phyloP scores from a whole-genome alignment of 139 green algal species.

The Trebouxia sp. region DNA sequence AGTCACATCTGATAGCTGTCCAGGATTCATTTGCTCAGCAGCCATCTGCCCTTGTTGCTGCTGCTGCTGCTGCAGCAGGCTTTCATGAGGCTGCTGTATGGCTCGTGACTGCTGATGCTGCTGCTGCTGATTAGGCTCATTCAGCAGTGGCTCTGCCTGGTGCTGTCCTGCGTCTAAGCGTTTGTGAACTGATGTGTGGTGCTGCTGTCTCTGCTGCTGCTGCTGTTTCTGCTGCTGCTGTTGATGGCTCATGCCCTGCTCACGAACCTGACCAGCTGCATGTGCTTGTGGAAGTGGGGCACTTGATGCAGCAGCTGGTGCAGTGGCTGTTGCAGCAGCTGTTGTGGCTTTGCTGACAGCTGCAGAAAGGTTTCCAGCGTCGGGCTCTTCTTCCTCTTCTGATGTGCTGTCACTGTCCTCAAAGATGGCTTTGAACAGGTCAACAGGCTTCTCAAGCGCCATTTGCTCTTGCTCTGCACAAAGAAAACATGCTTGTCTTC shows the following conservation, averaged over 20 bases:
- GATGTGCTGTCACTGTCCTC: conserved; percentile 60
- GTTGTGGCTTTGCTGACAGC: background rate
- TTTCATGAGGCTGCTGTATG: background rate
- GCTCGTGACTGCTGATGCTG: background rate
- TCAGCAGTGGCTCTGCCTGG: background rate
- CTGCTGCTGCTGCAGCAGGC: background rate
- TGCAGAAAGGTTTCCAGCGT: background rate
- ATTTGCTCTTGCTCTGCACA: background rate
- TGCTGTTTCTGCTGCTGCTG: background rate
- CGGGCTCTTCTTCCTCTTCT: conserved; percentile 14
- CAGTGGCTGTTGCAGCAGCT: background rate
- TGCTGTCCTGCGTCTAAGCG: background rate
- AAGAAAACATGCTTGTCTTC: background rate
- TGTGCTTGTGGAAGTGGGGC: background rate
- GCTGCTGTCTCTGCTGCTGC: background rate
- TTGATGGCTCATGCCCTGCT: background rate
- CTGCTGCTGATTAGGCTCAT: background rate
- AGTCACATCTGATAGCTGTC: background rate
- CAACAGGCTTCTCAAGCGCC: conserved; percentile 61
- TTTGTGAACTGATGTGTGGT: background rate
- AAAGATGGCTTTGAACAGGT: conserved; percentile 90
- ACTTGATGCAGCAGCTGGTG: background rate
- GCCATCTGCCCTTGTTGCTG: background rate
- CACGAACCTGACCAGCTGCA: background rate
- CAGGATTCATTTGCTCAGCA: background rate